A percentile compares a stretch with the other conserved stretches of the same genome.
phyloP scores from a whole-genome alignment of 2,329 filamentous ascomycete genomes.

The Colletotrichum sidae region DNA sequence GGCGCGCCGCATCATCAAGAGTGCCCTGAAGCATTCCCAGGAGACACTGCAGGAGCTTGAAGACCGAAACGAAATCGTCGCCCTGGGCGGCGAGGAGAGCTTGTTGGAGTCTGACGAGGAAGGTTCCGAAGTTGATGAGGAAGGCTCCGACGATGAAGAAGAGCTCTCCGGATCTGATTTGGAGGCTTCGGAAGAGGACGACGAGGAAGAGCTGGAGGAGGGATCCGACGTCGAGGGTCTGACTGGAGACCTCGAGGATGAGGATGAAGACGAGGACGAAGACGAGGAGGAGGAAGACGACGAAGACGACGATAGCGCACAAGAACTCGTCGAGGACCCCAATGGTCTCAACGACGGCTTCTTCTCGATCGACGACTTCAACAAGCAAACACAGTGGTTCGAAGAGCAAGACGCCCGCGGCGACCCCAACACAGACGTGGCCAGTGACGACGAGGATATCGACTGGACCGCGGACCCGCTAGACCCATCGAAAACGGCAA shows the following conservation, averaged over 20 bases:
- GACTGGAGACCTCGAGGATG: constrained; percentile 36
- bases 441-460: constrained; percentile 80
- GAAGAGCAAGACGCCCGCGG: constrained; percentile 86
- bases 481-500: constrained; percentile 48
- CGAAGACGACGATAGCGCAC: constrained; percentile 59
- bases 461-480: constrained; percentile 89
- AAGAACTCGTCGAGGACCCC: constrained; percentile 73
- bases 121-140: constrained; percentile 41
- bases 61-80: constrained; percentile 50
- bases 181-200: constrained; percentile 49
- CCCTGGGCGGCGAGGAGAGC: constrained; percentile 53
- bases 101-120: constrained; percentile 52
- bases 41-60: constrained; percentile 61
- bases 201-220: constrained; percentile 43
- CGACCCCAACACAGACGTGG: constrained; percentile 78
- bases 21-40: constrained; percentile 62
- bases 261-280: constrained; percentile 49
- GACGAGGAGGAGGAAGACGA: constrained; percentile 56
- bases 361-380: constrained; percentile 98
- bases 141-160: constrained; percentile 48
- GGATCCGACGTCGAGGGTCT: constrained; percentile 47
- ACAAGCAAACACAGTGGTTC: constrained; percentile 89
- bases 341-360: constrained; percentile 96
- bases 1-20: constrained; percentile 81
- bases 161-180: constrained; percentile 39